Conservation (phyloP, 2,329 filamentous ascomycete species). For the Pseudogymnoascus sp. region DNA sequence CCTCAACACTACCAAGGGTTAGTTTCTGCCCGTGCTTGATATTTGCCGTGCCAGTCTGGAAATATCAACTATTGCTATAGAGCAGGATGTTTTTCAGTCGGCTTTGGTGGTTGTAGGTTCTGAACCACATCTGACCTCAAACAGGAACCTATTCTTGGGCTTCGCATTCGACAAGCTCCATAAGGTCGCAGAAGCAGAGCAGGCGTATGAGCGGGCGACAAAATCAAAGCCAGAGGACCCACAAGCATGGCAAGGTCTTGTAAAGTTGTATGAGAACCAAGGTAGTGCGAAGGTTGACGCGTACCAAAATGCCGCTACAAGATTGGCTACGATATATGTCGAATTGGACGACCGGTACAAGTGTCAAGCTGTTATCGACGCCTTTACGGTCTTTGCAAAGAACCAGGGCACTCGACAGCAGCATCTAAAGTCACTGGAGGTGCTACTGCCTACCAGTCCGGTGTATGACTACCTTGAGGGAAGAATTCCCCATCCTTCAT, state of each 20-base stretch:
- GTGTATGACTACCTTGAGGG: slow-evolving; percentile 80
- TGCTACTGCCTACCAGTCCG: slow-evolving; percentile 71
- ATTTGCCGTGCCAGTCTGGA: neutral
- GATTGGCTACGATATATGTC: slow-evolving; percentile 66
- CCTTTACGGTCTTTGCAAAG: slow-evolving; percentile 67
- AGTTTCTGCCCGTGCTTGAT: slow-evolving; percentile 22
- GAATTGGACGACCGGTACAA: slow-evolving; percentile 56
- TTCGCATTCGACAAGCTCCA: slow-evolving; percentile 74
- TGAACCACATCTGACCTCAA: neutral
- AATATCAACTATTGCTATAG: neutral
- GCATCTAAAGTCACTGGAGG: slow-evolving; percentile 65
- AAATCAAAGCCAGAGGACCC: slow-evolving; percentile 63
- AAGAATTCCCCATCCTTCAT: slow-evolving; percentile 67
- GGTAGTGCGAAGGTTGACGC: slow-evolving; percentile 58
- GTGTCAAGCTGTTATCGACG: slow-evolving; percentile 64
- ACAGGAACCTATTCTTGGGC: slow-evolving; percentile 74
- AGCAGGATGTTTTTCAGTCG: neutral
- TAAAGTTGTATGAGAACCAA: slow-evolving; percentile 77
- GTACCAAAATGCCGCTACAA: slow-evolving; percentile 66
- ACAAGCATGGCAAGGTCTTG: slow-evolving; percentile 86
- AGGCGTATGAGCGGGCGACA: slow-evolving; percentile 65
- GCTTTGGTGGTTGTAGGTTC: neutral
- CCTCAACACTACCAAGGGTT: slow-evolving; percentile 75
- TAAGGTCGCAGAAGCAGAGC: slow-evolving; percentile 63
- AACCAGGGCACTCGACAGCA: slow-evolving; percentile 63